Base-by-base conservation (phyloP, 192 early-diverging fungal genomes). In the Umbelopsis isabellina region DNA sequence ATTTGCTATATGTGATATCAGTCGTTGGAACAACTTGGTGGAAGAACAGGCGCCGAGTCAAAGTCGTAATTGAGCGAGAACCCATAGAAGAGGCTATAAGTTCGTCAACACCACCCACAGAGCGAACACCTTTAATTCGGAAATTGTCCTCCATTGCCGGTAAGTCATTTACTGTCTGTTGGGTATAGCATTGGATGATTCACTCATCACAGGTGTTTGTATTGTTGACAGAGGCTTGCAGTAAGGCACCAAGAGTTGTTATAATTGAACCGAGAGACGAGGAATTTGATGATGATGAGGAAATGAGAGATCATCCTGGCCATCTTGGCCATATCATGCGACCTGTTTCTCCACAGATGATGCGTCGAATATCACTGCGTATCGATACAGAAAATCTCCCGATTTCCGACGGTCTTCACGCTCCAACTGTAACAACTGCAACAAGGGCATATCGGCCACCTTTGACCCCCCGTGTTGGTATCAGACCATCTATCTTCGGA, bases 1-100 rank as follows among this genome's bases (percentile, higher is more conserved):
- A 92, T 64, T 30, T 83, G 10, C 64, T 78, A 2, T 92, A 92
- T 67, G 88, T 91, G 3, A 46, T 72, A n/a, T 76, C 86, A 27
- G 87, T 89, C 9, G 79, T 89, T 2, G 30, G 77, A 33, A 82
- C 85, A 13, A 75, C 73, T 37, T 85, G 76, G 80, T 75, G 72
- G 64, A 67, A 72, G 50, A 75, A 73, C 50, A 46, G 61, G 20
- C 46, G 71, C 13, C 27, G 30, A 16, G 27, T 30, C 10, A 61
- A 61, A 30, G 55, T 61, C 18, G 7, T 61, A 33, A 2, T 61
- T 18, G 27, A 41, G 37, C 37, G 6, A 41, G 37, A 61, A 61
- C 55, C 55, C 8, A 30, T 30, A n/a, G 55, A 61, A 16, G 55
- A 61, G 16, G 55, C 55, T 27, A 16, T 61, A 8, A 61, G 30